Conservation (phyloP, 78 protist species). For the Bodo saltans region DNA sequence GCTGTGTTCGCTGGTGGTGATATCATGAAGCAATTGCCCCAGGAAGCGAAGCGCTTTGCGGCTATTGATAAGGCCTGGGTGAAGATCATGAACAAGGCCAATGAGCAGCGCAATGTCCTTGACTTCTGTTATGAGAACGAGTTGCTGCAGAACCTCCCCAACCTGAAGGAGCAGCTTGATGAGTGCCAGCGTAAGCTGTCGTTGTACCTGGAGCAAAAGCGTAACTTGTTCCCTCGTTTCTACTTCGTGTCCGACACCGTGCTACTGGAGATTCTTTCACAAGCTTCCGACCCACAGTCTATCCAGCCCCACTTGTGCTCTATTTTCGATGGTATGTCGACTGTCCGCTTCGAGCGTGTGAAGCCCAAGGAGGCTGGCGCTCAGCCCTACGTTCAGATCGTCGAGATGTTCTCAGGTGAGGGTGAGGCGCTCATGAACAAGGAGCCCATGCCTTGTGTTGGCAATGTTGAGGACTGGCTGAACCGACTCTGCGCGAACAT, state of each 20-base stretch:
- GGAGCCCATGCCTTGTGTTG: slow-evolving; percentile 48
- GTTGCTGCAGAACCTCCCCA: slow-evolving; percentile 44
- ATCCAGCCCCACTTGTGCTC: slow-evolving; percentile 61
- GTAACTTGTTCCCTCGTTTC: slow-evolving; percentile 80
- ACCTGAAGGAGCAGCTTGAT: slow-evolving; percentile 74
- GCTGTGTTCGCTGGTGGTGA: slow-evolving; percentile 85
- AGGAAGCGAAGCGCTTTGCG: slow-evolving; percentile 73
- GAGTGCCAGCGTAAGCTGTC: slow-evolving; percentile 76
- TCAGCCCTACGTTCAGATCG: neutral
- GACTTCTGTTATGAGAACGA: slow-evolving; percentile 47
- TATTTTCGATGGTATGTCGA: slow-evolving; percentile 56
- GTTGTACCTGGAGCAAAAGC: slow-evolving; percentile 77
- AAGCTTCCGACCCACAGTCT: slow-evolving; percentile 65
- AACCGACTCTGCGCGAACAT: slow-evolving; percentile 20
- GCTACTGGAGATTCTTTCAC: slow-evolving; percentile 79
- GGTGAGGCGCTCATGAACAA: slow-evolving; percentile 52
- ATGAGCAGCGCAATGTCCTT: slow-evolving; percentile 56
- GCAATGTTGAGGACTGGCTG: slow-evolving; percentile 81
- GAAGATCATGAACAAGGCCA: slow-evolving; percentile 66
- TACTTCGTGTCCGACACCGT: slow-evolving; percentile 81
- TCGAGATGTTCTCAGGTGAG: slow-evolving; percentile 20
- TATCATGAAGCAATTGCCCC: slow-evolving; percentile 75
- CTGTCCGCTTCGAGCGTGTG: slow-evolving; percentile 45
- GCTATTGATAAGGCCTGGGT: slow-evolving; percentile 68
- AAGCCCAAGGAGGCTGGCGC: neutral